Evolutionary conservation across 2,329 filamentous ascomycete genomes (phyloP).

Genomic region (Chalaropsis thielavioides): DNA sequence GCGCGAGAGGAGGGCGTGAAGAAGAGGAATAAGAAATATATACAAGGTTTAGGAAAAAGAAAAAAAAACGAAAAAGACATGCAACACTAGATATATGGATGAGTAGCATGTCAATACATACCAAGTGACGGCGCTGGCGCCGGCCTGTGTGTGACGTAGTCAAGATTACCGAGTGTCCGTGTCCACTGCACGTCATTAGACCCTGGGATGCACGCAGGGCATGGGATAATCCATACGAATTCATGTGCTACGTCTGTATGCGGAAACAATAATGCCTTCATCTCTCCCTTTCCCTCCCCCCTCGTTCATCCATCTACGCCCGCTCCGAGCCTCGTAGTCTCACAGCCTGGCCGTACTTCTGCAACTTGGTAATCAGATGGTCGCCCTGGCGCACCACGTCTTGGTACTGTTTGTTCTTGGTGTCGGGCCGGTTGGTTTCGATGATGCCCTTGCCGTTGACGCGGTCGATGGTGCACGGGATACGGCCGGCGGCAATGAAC

Average conservation of each 20-base stretch:
- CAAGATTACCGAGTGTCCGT: too few relatives aligned
- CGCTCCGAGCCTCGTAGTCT: slow-evolving; percentile 88
- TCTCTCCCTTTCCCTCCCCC: neutral
- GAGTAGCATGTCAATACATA: too few relatives aligned
- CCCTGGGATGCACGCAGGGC: too few relatives aligned
- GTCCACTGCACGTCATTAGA: too few relatives aligned
- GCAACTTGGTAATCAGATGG: slow-evolving; percentile 93
- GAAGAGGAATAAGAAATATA: neutral
- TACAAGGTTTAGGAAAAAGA: neutral
- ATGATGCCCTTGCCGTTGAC: slow-evolving; percentile 94
- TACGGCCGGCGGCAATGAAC: slow-evolving; percentile 88
- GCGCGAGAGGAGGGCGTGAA: neutral
- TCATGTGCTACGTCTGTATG: slow-evolving; percentile 11
- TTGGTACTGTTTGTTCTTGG: slow-evolving; percentile 99
- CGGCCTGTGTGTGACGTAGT: too few relatives aligned
- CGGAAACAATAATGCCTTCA: neutral
- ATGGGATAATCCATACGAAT: neutral
- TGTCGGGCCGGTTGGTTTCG: slow-evolving; percentile 92
- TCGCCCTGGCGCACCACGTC: slow-evolving; percentile 97
- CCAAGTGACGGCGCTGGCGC: too few relatives aligned
- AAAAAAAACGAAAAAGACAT: neutral
- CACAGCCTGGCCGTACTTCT: slow-evolving; percentile 97
- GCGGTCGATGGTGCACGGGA: slow-evolving; percentile 93
- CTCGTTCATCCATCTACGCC: slow-evolving; percentile 37
- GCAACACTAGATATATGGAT: too few relatives aligned